Evolutionary conservation across 495 filamentous ascomycete genomes (phyloP).

Genomic region (Penicillium robsamsonii): DNA sequence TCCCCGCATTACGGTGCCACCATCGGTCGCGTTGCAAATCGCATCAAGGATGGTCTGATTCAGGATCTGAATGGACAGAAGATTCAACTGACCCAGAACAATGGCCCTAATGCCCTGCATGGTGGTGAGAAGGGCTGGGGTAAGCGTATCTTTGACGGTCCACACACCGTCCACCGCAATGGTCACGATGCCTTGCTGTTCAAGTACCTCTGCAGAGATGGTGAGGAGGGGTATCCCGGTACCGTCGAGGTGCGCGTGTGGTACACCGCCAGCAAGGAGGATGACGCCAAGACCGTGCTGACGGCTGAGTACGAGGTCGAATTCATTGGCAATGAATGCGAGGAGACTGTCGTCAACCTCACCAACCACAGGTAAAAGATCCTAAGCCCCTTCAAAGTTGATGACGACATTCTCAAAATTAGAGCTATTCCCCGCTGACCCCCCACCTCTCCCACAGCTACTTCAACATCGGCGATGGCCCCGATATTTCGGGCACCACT

Average conservation of each 20-base stretch:
- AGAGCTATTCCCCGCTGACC: not conserved
- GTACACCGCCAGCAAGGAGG: conserved; percentile 73
- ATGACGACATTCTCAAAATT: not conserved
- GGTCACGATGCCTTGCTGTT: conserved; percentile 78
- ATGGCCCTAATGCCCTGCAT: conserved; percentile 77
- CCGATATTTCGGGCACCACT: conserved; percentile 71
- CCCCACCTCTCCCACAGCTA: conserved; percentile 56
- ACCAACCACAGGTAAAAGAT: conserved; percentile 84
- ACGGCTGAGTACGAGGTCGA: conserved; percentile 88
- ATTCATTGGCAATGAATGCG: conserved; percentile 67
- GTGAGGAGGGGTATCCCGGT: conserved; percentile 85
- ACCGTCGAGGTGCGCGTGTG: conserved; percentile 73
- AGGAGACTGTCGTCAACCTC: conserved; percentile 85
- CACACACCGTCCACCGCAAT: conserved; percentile 58
- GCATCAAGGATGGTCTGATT: conserved; percentile 71
- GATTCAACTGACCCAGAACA: conserved; percentile 69
- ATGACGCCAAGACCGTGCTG: conserved; percentile 58
- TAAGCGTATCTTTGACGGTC: conserved; percentile 77
- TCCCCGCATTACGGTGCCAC: conserved; percentile 83
- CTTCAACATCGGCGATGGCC: conserved; percentile 74
- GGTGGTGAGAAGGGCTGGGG: conserved; percentile 84
- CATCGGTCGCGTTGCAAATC: conserved; percentile 90
- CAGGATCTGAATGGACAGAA: conserved; percentile 66
- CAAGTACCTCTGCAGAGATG: conserved; percentile 67
- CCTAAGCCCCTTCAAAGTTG: not conserved